Conservation (phyloP, 306 rosid genomes). For the Oxytropis ochrocephala region DNA sequence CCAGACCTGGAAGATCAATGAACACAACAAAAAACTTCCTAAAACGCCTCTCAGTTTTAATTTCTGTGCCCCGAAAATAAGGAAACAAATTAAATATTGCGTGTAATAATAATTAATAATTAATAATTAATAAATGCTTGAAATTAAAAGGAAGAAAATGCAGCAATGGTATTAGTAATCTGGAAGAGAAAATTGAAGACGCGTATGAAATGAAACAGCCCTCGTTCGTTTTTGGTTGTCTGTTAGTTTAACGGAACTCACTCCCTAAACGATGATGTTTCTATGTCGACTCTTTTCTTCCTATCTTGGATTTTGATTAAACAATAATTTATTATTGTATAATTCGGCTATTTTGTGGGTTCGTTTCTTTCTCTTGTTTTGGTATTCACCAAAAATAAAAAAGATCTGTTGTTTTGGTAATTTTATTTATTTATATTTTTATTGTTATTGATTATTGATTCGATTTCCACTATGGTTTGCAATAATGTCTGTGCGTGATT, state of each 20-base stretch:
- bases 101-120: neutral
- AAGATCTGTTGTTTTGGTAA: neutral
- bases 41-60: neutral
- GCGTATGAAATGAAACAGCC: constrained; percentile 21
- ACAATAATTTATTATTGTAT: too few species aligned
- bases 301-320: too few species aligned
- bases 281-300: too few species aligned
- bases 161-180: too few species aligned
- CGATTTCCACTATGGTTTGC: constrained; percentile 21
- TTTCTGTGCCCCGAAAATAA: neutral
- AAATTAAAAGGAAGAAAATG: neutral
- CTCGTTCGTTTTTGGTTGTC: neutral
- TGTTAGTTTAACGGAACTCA: constrained; percentile 27
- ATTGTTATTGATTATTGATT: neutral
- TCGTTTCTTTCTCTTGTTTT: neutral
- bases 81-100: neutral
- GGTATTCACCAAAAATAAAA: too few species aligned
- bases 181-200: neutral
- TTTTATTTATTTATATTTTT: too few species aligned
- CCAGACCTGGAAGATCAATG: neutral
- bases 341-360: neutral
- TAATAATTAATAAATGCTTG: neutral
- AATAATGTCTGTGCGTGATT: constrained; percentile 32
- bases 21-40: neutral
- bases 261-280: neutral